Base-by-base conservation (phyloP, 768 basidiomycete genomes). In the Tubosaeta sp. region DNA sequence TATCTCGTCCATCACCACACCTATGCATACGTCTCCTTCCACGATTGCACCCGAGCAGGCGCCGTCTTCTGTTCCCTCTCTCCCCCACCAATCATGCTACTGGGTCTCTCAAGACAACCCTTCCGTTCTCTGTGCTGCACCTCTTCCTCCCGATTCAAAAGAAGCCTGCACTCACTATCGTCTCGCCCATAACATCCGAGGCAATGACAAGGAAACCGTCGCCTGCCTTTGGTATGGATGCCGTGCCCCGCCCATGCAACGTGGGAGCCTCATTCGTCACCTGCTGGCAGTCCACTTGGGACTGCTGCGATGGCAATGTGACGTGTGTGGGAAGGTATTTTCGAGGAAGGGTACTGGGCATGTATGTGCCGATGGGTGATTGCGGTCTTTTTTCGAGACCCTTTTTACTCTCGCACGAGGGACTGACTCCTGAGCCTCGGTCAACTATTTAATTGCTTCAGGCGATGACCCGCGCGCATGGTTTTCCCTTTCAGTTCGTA, bases 301-400 rank as follows among this genome's bases (percentile, higher is more conserved):
- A 9, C 13, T 62, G 14, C 27, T 62, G 29, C 50, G 58, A 1
- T 62, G 60, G 60, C 46, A 14, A 11, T 62, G 61, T 10, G 46
- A 48, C n/a, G 9, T 3, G 1, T 62, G 60, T 24, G 44, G 50
- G 8, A 54, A 19, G 42, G 35, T 46, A 1, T 60, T 63, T 27
- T 63, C 60, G 18, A 53, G 60, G 18, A 62, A 21, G 35, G 50
- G 55, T 9, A 62, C 61, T 2, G 34, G 36, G 1, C 60, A 62
- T 19, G 7, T 38, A 12, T 62, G 60, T 30, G 16, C 11, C n/a
- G n/a, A n/a, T n/a, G n/a, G n/a, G n/a, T n/a, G n/a, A n/a, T n/a
- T n/a, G n/a, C n/a, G n/a, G n/a, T n/a, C n/a, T n/a, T n/a, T n/a
- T n/a, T n/a, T n/a, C n/a, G n/a, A n/a, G n/a, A n/a, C n/a, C n/a